Percentiles rank a stretch among this genome's conserved stretches.
These are phyloP conservation scores for Pleurotus eryngii DNA, from an alignment of 768 basidiomycete species.

Conservation along the genomic window DNA sequence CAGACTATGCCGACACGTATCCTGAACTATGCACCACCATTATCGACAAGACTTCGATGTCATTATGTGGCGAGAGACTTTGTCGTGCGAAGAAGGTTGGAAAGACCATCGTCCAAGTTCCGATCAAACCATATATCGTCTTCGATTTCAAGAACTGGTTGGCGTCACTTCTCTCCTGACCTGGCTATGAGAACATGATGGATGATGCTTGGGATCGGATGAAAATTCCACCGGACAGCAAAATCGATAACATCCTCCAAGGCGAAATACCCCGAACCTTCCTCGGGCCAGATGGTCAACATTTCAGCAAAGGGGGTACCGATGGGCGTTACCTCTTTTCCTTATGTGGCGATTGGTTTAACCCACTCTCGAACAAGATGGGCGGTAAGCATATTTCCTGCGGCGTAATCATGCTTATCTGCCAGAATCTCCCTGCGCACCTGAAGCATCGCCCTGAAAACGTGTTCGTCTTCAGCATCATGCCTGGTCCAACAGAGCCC, in stretches of 20 bases:
- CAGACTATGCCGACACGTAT: neutral
- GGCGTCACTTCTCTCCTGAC: constrained; percentile 18
- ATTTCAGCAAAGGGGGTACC: constrained; percentile 13
- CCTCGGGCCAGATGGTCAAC: constrained; percentile 21
- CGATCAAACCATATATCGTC: constrained; percentile 17
- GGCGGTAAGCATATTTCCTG: constrained; percentile 24
- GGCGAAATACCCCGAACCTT: constrained; percentile 19
- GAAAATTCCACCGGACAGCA: constrained; percentile 5
- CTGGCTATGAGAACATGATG: constrained; percentile 21
- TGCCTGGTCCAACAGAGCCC: constrained; percentile 34
- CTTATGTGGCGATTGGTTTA: constrained; percentile 33
- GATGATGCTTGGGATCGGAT: constrained; percentile 16
- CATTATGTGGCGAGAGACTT: neutral
- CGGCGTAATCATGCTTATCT: constrained; percentile 29
- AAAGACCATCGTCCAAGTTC: constrained; percentile 5
- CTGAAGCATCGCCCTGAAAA: constrained; percentile 28
- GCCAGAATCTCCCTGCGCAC: constrained; percentile 31
- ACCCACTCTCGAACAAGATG: constrained; percentile 23
- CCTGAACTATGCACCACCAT: neutral
- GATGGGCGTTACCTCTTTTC: constrained; percentile 28
- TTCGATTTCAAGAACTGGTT: constrained; percentile 26
- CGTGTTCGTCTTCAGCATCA: constrained; percentile 29
- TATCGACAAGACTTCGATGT: neutral
- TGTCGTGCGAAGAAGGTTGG: neutral
- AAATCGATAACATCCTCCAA: constrained; percentile 23